These are phyloP conservation scores for Candida nonsorbophila DNA, from an alignment of 805 yeast species.

Conservation along the genomic window DNA sequence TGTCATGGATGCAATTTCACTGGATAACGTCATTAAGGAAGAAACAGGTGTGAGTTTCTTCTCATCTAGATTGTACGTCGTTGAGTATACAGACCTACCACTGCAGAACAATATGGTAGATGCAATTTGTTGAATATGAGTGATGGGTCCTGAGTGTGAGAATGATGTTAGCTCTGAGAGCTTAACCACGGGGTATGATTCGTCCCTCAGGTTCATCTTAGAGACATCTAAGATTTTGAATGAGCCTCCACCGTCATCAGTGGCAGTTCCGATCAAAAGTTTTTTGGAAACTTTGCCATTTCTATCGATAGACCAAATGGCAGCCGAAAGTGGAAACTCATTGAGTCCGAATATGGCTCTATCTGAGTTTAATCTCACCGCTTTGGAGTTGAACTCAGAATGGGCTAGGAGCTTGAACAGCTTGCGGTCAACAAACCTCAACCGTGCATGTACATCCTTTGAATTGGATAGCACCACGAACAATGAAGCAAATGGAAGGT, in stretches of 20 bases:
- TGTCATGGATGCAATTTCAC: conserved; percentile 22
- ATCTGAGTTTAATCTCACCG: conserved; percentile 13
- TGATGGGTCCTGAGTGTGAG: conserved; percentile 25
- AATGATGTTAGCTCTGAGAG: conserved; percentile 29
- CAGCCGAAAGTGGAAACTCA: conserved; percentile 27
- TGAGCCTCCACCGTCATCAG: conserved; percentile 14
- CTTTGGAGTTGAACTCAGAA: conserved; percentile 14
- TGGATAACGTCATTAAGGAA: conserved; percentile 19
- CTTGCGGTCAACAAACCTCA: conserved; percentile 31
- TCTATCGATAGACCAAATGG: conserved; percentile 31
- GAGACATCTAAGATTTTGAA: conserved; percentile 31
- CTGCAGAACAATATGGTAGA: conserved; percentile 27
- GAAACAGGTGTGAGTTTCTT: conserved; percentile 25
- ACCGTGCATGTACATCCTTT: conserved; percentile 16
- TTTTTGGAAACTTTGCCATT: conserved; percentile 28
- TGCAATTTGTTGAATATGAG: conserved; percentile 28
- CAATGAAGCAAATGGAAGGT: conserved; percentile 19
- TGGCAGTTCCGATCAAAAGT: conserved; percentile 13
- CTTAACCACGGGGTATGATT: conserved; percentile 10
- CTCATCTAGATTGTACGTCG: conserved; percentile 26
- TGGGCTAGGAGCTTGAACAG: conserved; percentile 16
- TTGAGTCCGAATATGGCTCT: conserved; percentile 6
- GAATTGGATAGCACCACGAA: conserved; percentile 29
- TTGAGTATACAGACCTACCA: conserved; percentile 22
- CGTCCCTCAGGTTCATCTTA: conserved; percentile 11